Percentiles rank a stretch among this genome's conserved stretches.
Conservation (phyloP, 1,284 basidiomycete genomes). For the Peniophora sp. region DNA sequence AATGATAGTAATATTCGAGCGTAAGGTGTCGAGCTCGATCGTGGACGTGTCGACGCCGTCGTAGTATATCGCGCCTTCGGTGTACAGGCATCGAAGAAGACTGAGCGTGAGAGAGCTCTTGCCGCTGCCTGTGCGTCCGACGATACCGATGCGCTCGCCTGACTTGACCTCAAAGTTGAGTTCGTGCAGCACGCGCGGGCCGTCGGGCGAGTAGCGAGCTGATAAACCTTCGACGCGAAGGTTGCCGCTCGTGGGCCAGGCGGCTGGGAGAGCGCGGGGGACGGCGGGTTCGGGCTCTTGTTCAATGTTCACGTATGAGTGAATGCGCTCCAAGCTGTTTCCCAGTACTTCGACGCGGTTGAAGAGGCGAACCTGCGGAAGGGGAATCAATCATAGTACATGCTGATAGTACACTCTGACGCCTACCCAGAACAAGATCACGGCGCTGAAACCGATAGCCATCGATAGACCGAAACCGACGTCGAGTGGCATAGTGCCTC, state of each 20-base stretch:
- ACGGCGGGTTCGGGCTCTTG: constrained; percentile 52
- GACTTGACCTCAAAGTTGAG: constrained; percentile 37
- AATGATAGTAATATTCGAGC: constrained; percentile 43
- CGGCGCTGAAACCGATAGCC: constrained; percentile 25
- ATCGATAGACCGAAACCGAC: constrained; percentile 46
- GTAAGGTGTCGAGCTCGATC: constrained; percentile 55
- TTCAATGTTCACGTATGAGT: constrained; percentile 64
- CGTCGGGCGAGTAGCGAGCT: constrained; percentile 42
- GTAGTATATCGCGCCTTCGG: constrained; percentile 34
- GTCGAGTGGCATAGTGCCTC: constrained; percentile 30
- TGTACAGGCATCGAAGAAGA: constrained; percentile 32
- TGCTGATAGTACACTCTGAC: constrained; percentile 30
- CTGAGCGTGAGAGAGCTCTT: constrained; percentile 45
- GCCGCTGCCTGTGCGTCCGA: constrained; percentile 70
- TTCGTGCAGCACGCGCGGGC: constrained; percentile 37
- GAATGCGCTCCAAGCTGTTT: constrained; percentile 65
- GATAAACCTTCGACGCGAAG: constrained; percentile 56
- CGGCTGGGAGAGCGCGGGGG: constrained; percentile 70
- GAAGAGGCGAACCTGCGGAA: constrained; percentile 42
- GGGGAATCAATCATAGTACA: constrained; percentile 49
- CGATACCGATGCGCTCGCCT: constrained; percentile 47
- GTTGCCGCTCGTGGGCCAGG: constrained; percentile 72
- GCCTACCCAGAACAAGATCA: not conserved
- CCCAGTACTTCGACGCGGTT: constrained; percentile 58
- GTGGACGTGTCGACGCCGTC: constrained; percentile 23